Evolutionary conservation across 2,329 filamentous ascomycete species (phyloP), one percentile per base, ranked within the genome.

Genomic region (Lasiodiplodia gonubiensis): DNA sequence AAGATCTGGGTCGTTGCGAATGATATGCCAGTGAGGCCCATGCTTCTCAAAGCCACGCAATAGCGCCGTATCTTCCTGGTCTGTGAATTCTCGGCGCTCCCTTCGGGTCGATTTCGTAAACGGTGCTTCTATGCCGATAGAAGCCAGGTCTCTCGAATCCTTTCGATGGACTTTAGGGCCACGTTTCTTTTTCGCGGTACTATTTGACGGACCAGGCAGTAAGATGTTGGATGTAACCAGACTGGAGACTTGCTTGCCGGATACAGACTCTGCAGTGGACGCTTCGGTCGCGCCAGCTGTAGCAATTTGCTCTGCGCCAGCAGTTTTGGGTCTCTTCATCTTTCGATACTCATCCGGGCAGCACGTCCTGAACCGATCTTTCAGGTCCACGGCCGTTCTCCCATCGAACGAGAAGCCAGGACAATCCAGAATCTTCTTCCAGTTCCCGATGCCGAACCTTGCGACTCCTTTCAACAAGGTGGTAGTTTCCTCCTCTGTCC

Each of bases 401-500:
- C 83, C 80, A 68, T 86, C 81, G 72, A 90, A 90, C 3, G 78
- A 79, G 68, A 86, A 85, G 39, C 88, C 85, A 18, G 84, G 75
- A 70, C 86, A 84, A 3, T 85, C 80, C 30, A 89, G 74, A 21
- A 90, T 89, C 70, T 84, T 84, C 67, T 87, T 89, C 88, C 88
- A 90, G 69, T 83, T 88, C 3, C 88, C 88, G 68, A 89, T 86
- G 1, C 88, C 88, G 71, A 86, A 88, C 69, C 82, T 85, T 46
- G 84, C 81, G 10, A 89, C 88, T 0, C 88, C 88, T 67, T 83
- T 79, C 14, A 89, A 78, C 30, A 90, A 74, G 70, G 85, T 81
- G 33, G 80, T 81, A 0, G 87, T 89, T 74, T 90, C 88, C 69
- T 87, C 80, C n/a, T 88, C 84, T 1, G 85, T 85, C 88, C 88